Conservation (phyloP, 257 asterid species). For the Solanum sitiens region DNA sequence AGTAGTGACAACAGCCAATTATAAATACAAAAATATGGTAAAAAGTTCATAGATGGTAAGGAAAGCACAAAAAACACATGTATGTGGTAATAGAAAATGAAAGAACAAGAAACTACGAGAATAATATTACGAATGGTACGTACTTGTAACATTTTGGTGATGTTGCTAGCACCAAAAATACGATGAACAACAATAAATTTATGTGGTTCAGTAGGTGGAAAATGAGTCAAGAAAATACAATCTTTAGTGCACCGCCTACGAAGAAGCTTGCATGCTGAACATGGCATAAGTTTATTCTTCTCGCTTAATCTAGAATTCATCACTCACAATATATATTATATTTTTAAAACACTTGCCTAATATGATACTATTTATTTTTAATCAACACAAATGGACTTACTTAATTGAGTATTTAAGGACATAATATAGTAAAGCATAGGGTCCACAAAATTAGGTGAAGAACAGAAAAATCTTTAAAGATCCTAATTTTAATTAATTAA, state of each 20-base stretch:
- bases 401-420: neutral
- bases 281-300: constrained; percentile 19
- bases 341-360: neutral
- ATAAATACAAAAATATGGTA: neutral
- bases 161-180: constrained; percentile 43
- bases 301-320: constrained; percentile 18
- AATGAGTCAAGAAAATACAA: constrained; percentile 35
- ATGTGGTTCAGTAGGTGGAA: constrained; percentile 25
- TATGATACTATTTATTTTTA: neutral
- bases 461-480: constrained; percentile 1
- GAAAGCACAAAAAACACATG: neutral
- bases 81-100: neutral
- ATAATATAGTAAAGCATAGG: neutral
- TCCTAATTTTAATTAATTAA: neutral
- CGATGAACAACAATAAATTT: constrained; percentile 32
- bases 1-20: too few relatives aligned
- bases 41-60: neutral
- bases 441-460: neutral
- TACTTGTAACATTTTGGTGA: constrained; percentile 34
- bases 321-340: neutral
- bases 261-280: constrained; percentile 40
- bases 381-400: neutral
- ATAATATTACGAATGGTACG: neutral
- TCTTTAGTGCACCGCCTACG: constrained; percentile 29
- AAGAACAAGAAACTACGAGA: neutral